Evolutionary conservation across 73 alveolate species (phyloP), one percentile per base, ranked within the genome.

Genomic region (Stentor coeruleus): DNA sequence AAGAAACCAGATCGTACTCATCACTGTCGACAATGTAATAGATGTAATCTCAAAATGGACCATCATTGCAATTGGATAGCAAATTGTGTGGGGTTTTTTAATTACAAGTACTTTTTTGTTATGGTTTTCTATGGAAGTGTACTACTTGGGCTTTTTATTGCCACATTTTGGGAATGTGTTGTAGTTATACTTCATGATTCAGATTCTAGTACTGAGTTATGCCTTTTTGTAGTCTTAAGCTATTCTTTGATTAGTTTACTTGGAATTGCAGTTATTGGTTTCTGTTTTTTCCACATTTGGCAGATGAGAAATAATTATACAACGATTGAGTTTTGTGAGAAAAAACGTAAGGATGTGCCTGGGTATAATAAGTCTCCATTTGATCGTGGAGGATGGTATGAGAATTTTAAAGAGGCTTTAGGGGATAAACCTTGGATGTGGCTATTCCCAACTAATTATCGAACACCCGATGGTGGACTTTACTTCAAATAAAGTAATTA

Each of bases 61-160:
- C 98, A 94, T 76, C 98, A 94, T 74, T 94, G 98, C 81, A 95
- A 93, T 3, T 94, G 98, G 96, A 77, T 94, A 3, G 90, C 87
- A 57, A 94, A 89, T 75, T 94, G 98, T 35, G 88, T 94, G 41
- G 97, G 97, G 3, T 77, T 84, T 77, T 74, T 59, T 31, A 94
- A 94, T 85, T 92, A 94, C 85, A 89, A 87, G 39, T 75, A 36
- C 58, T 75, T 75, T 38, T 40, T 75, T 33, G n/a, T 75, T 31
- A 75, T 33, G 39, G 66, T 75, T 2, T 75, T 75, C 39, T 75
- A 75, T 38, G 77, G 81, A 36, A 38, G 38, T 37, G 38, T 75
- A 37, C 33, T 66, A 1, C 58, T 77, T 3, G 35, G 36, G 2
- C 15, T 82, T 28, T 77, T 83, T 26, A 38, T 42, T 30, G 4